phyloP scores from a whole-genome alignment of 2,329 filamentous ascomycete species.

The Venturia carpophila region DNA sequence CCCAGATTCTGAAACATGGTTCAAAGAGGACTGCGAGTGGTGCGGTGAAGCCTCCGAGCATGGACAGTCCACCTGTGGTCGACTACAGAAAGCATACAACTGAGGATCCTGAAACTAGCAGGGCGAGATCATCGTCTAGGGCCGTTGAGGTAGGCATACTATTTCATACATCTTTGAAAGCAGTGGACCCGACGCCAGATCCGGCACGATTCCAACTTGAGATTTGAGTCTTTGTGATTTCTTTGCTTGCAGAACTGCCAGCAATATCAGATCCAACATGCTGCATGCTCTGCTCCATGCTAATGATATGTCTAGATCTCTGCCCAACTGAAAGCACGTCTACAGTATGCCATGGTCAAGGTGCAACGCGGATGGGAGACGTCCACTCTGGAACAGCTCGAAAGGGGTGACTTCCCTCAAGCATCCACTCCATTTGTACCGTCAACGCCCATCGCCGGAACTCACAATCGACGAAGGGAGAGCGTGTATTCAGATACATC shows the following conservation, averaged over 20 bases:
- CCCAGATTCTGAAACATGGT: constrained; percentile 35
- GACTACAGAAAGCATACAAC: constrained; percentile 8
- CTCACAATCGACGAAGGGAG: neutral
- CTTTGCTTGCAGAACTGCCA: neutral
- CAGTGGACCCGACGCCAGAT: neutral
- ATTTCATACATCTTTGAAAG: neutral
- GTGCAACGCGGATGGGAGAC: constrained; percentile 77
- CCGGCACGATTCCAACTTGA: too few relatives aligned
- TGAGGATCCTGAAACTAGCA: neutral
- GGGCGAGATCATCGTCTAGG: constrained; percentile 10
- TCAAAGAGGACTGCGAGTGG: constrained; percentile 75
- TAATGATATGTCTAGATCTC: constrained; percentile 50
- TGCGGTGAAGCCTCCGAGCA: constrained; percentile 44
- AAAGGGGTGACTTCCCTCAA: constrained; percentile 29
- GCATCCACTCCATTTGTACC: neutral
- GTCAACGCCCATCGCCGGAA: neutral
- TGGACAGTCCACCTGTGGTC: constrained; percentile 14
- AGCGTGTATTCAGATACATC: constrained; percentile 13
- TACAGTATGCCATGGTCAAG: constrained; percentile 91
- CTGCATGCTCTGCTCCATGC: neutral
- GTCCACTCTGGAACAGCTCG: constrained; percentile 68
- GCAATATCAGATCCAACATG: too few relatives aligned
- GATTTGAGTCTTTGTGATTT: neutral
- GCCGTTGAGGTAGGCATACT: constrained; percentile 13
- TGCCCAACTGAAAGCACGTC: constrained; percentile 68